Evolutionary conservation across 2,329 filamentous ascomycete genomes (phyloP).

Genomic region (Diaporthe sp.): DNA sequence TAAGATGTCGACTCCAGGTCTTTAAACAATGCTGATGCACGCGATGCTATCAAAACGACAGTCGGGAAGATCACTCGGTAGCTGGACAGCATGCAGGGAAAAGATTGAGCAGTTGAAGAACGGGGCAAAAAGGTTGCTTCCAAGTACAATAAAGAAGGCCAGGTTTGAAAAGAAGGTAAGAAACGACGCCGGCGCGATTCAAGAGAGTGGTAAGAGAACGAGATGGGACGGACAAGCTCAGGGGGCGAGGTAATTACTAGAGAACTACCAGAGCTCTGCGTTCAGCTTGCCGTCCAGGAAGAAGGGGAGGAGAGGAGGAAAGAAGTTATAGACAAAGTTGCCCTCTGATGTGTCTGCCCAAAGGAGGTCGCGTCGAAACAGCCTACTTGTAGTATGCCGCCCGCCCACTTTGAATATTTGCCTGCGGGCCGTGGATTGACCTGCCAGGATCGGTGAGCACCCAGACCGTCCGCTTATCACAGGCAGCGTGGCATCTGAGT

Average conservation of each 20-base stretch:
- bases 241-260: constrained; percentile 49
- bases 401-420: constrained; percentile 26
- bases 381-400: constrained; percentile 31
- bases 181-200: constrained; percentile 40
- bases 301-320: constrained; percentile 36
- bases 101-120: neutral
- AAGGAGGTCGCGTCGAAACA: constrained; percentile 27
- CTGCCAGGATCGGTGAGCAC: constrained; percentile 11
- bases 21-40: constrained; percentile 35
- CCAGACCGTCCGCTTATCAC: constrained; percentile 18
- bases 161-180: constrained; percentile 38
- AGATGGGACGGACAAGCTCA: constrained; percentile 43
- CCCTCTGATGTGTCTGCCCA: constrained; percentile 3
- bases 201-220: constrained; percentile 30
- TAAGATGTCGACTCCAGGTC: constrained; percentile 41
- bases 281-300: constrained; percentile 46
- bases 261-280: constrained; percentile 65
- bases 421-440: neutral
- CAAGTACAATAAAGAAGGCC: constrained; percentile 33
- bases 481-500: constrained; percentile 27
- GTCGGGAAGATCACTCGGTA: neutral
- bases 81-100: constrained; percentile 35
- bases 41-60: constrained; percentile 27
- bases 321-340: constrained; percentile 34
- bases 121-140: neutral